Evolutionary conservation across 139 green algal genomes (phyloP), one percentile per base, ranked within the genome.

Genomic region (Coccomyxa sp.): DNA sequence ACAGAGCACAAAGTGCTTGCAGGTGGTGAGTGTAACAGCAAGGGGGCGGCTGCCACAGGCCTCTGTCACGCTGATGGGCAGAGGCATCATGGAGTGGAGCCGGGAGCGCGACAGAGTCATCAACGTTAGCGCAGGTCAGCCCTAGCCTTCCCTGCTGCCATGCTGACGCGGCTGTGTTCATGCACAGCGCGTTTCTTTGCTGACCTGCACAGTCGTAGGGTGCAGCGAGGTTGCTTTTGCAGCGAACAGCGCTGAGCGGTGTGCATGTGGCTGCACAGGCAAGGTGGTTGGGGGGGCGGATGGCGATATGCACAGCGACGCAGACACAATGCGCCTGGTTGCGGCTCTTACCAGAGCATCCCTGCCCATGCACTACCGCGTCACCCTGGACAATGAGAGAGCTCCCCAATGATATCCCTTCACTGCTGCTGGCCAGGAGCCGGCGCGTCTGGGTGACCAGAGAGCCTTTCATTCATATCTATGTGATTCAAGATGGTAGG

Each of bases 71-170:
- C 55, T 93, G 18, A 78, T 93, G 70, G 90, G 88, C 73, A 82
- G 79, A 14, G 90, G 90, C 22, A 78, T 85, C 29, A 90, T 92
- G 79, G 87, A 90, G 83, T 94, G 89, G 90, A 81, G 80, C 8
- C 78, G 79, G 7, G 82, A 92, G 40, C 79, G 84, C 16, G 87
- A 90, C 73, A 79, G 86, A 34, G 69, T 41, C 36, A 55, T 88
- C 55, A 71, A 76, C 14, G 55, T 86, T 6, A 64, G 12, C 37
- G 35, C 58, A 50, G 75, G 75, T 79, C 10, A 31, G 39, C 38
- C 35, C 37, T 27, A 37, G 68, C 10, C 7, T 22, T 35, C 31
- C 36, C 6, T 37, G n/a, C n/a, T n/a, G n/a, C n/a, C n/a, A n/a
- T n/a, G n/a, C n/a, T n/a, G n/a, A n/a, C n/a, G n/a, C n/a, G n/a